Base-by-base conservation (phyloP, 2,329 filamentous ascomycete genomes). In the Scytalidium lignicola region DNA sequence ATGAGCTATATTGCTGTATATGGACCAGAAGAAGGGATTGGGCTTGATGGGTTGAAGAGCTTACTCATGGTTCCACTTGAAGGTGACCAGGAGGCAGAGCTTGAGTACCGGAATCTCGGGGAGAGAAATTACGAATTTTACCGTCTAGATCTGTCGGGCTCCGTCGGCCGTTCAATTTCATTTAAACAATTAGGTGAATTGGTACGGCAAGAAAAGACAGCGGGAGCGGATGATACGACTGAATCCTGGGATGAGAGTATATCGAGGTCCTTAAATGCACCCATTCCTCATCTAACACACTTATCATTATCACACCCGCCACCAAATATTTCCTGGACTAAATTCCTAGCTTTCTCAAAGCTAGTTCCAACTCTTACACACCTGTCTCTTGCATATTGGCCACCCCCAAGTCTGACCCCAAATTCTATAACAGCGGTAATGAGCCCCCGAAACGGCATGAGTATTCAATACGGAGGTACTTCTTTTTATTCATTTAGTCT, bases 321-420 rank as follows among this genome's bases (percentile, higher is more conserved):
- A 13, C 49, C 49, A 5, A 61, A 63, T 5, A 70, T 72, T 15
- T 82, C 79, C 1, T 85, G 81, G 82, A 76, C 73, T 43, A 78
- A 81, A 29, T 71, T 85, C 3, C 67, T 85, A 20, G 57, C 70
- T 2, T 62, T 85, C n/a, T 73, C 78, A 0, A 62, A 68, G 10
- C 79, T 76, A 55, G 62, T 82, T 6, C 71, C 71, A 0, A 73
- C 70, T 13, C 64, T 85, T 37, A 85, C 81, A 1, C 80, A 85
- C 57, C 68, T 85, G 39, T 81, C 75, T 54, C 70, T 85, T 6
- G 79, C 80, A 15, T 78, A 76, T 60, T 85, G 82, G 82, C 81
- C 82, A 1, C 72, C 74, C 44, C 82, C 82, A 2, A 73, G 72
- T 15, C 65, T 81, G n/a, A 79, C 78, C 2, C 76, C 77, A 8